phyloP scores from a whole-genome alignment of 768 basidiomycete species.

The Collybia mongolica region DNA sequence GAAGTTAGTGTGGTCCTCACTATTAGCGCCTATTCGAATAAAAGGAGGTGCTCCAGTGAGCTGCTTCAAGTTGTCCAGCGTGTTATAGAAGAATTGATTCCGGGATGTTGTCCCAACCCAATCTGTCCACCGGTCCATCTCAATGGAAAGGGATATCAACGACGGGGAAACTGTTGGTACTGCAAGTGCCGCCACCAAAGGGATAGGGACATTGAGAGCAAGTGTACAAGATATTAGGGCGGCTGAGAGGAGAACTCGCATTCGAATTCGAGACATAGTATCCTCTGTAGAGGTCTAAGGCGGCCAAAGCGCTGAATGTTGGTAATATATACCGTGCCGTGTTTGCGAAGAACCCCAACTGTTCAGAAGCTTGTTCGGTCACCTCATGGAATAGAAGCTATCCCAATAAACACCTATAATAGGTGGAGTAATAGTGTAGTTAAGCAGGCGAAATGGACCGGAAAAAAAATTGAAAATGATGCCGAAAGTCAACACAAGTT shows the following conservation, averaged over 20 bases:
- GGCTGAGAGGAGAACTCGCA: neutral
- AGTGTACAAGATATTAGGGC: neutral
- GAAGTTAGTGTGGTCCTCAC: constrained; percentile 59
- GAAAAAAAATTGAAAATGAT: no score
- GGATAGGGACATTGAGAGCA: constrained; percentile 33
- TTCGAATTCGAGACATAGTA: no score
- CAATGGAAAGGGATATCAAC: constrained; percentile 64
- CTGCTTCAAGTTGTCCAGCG: constrained; percentile 51
- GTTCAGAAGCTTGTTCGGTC: no score
- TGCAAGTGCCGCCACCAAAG: constrained; percentile 30
- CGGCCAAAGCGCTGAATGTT: neutral
- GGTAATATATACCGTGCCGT: neutral
- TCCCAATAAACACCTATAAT: no score
- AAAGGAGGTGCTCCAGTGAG: constrained; percentile 53
- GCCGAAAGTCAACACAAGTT: no score
- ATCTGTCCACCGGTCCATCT: constrained; percentile 69
- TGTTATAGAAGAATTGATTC: constrained; percentile 62
- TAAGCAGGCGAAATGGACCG: no score
- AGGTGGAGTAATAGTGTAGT: no score
- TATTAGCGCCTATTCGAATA: constrained; percentile 60
- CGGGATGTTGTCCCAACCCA: constrained; percentile 54
- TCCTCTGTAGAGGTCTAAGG: no score
- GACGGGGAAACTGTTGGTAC: constrained; percentile 39
- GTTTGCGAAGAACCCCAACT: neutral
- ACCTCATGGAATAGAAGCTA: no score